Conservation (phyloP, 495 filamentous ascomycete genomes). For the Daldinia concentrica region DNA sequence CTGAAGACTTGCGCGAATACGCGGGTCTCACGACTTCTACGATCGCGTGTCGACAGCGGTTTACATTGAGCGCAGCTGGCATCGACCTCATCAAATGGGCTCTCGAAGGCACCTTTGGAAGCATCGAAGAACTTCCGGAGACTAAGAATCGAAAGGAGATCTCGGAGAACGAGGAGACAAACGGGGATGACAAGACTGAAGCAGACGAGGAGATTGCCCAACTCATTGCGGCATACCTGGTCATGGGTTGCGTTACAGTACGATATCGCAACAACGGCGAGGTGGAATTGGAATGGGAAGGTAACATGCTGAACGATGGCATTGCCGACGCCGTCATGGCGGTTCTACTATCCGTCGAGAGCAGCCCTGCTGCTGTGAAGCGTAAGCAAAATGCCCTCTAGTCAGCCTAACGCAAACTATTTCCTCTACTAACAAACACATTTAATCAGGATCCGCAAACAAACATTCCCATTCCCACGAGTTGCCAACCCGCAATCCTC, state of each 20-base stretch:
- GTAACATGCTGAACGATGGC: conserved; percentile 95
- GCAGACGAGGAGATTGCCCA: conserved; percentile 67
- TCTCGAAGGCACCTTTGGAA: conserved; percentile 91
- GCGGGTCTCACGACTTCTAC: conserved; percentile 93
- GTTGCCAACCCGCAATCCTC: conserved; percentile 68
- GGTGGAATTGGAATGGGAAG: conserved; percentile 95
- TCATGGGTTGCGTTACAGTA: conserved; percentile 91
- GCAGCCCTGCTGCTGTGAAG: conserved; percentile 91
- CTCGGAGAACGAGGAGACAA: conserved; percentile 39
- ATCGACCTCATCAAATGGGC: conserved; percentile 93
- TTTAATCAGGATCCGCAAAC: conserved; percentile 56
- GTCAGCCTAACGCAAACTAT: conserved; percentile 22
- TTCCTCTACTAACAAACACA: conserved; percentile 38
- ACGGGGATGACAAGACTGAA: conserved; percentile 56
- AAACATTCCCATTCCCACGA: conserved; percentile 68
- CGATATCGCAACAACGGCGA: conserved; percentile 74
- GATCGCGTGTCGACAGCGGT: conserved; percentile 87
- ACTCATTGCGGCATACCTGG: conserved; percentile 69
- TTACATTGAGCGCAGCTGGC: conserved; percentile 86
- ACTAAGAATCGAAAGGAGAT: conserved; percentile 48
- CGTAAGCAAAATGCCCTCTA: conserved; percentile 62
- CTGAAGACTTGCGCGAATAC: conserved; percentile 93
- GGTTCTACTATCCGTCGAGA: conserved; percentile 87
- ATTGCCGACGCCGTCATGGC: conserved; percentile 96
- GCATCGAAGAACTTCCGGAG: conserved; percentile 72